Evolutionary conservation across 2,329 filamentous ascomycete species (phyloP).

Genomic region (Fusarium brachygibbosum): DNA sequence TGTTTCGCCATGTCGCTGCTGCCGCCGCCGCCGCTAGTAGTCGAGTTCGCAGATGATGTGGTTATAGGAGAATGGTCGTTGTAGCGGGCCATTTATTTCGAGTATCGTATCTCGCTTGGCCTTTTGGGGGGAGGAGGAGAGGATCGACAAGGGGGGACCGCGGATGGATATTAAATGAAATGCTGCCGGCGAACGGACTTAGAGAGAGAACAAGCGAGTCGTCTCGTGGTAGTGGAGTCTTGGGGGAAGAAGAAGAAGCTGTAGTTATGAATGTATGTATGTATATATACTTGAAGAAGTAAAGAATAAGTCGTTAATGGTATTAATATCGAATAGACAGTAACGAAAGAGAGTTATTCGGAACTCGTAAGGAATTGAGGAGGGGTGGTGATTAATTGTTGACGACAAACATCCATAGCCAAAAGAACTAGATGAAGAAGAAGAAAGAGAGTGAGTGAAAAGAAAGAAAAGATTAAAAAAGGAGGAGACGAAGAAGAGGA

Average conservation of each 20-base stretch:
- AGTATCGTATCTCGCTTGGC: slow-evolving; percentile 12
- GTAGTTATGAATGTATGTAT: not conserved
- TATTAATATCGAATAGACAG: slow-evolving; percentile 16
- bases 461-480: not conserved
- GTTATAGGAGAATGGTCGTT: slow-evolving; percentile 20
- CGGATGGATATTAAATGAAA: slow-evolving; percentile 6
- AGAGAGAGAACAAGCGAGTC: not conserved
- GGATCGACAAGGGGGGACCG: slow-evolving; percentile 21
- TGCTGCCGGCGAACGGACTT: slow-evolving; percentile 3
- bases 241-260: too few relatives aligned
- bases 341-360: slow-evolving; percentile 1
- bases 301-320: not conserved
- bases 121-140: not conserved
- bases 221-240: not conserved
- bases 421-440: not conserved
- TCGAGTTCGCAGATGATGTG: slow-evolving; percentile 18
- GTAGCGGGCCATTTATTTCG: slow-evolving; percentile 33
- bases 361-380: slow-evolving; percentile 2
- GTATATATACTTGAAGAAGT: slow-evolving; percentile 3
- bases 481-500: not conserved
- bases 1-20: slow-evolving; percentile 25
- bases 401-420: slow-evolving; percentile 28
- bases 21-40: not conserved
- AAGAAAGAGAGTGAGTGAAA: not conserved
- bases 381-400: slow-evolving; percentile 4